Conservation (phyloP, 306 rosid genomes). For the Lotus japonicus region DNA sequence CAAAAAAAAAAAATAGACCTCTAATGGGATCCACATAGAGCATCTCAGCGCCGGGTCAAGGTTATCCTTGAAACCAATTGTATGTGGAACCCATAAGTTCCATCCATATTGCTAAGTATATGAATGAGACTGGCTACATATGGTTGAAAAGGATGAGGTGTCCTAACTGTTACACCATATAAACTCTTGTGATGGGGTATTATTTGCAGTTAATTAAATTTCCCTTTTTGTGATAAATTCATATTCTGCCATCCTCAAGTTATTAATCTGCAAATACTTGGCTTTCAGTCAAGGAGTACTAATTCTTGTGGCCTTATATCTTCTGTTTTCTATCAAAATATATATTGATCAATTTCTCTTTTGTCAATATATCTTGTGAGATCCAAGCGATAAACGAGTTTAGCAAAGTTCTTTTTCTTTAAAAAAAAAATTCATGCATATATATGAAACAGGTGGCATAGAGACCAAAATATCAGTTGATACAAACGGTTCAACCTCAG, state of each 20-base stretch:
- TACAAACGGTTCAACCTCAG: no score
- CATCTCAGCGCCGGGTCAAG: constrained; percentile 19
- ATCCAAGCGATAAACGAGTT: no score
- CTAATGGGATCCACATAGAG: constrained; percentile 1
- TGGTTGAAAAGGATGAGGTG: constrained; percentile 19
- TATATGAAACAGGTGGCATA: no score
- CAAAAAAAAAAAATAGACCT: not conserved
- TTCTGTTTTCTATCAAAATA: not conserved
- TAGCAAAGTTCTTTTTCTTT: no score
- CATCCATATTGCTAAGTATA: constrained; percentile 18
- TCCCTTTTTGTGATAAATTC: not conserved
- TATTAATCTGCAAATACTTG: constrained; percentile 27
- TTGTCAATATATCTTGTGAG: no score
- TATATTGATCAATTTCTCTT: no score
- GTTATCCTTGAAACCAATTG: constrained; percentile 22
- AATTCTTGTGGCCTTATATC: constrained; percentile 27
- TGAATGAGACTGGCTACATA: constrained; percentile 10
- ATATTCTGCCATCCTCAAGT: constrained; percentile 12
- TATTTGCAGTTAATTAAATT: constrained; percentile 17
- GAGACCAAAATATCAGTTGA: no score
- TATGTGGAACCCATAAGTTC: constrained; percentile 25
- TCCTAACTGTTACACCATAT: constrained; percentile 24
- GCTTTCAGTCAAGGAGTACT: not conserved
- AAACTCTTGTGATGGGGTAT: constrained; percentile 24
- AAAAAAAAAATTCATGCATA: no score